Base-by-base conservation (phyloP, 1,284 basidiomycete genomes). In the Moniliophthora roreri region DNA sequence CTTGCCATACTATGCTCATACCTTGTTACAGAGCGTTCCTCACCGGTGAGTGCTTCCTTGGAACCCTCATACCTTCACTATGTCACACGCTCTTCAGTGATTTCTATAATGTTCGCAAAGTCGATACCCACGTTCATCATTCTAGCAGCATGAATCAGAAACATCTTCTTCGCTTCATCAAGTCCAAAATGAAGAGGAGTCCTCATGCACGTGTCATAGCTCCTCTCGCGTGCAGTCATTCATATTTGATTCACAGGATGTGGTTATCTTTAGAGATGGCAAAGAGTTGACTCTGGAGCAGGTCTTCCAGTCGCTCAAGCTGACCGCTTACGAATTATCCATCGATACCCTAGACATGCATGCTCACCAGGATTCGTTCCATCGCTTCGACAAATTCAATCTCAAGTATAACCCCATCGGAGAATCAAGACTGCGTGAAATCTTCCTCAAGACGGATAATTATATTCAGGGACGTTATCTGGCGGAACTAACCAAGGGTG, bases 331-430 rank as follows among this genome's bases (percentile, higher is more conserved):
- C 70, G 97, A 99, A 63, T 81, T 99, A 36, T 97, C 94, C 7
- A 99, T 99, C 66, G 97, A 99, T 67, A 99, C 97, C 4, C 83
- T 99, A 45, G 97, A 99, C 67, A 99, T 98, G 97, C 97, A 99
- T 60, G 97, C 97, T 0, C 96, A 99, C 70, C 90, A 93, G 61
- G 94, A 96, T 63, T 89, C 95, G 6, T 98, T 98, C 79, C 96
- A 99, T 70, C 87, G 97, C 16, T 99, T 98, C 66, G 97, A 98
- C 76, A 92, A 94, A 64, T 96, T 95, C 73, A 96, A 96, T 64
- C 70, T 92, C 39, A 93, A 94, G 72, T 95, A 95, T 67, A 95
- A 95, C 63, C 93, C 93, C 0, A 93, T 97, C 58, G 96, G 97
- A 54, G 95, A 98, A 71, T 96, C 93, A 16, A 80, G 97, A 53